Base-by-base conservation (phyloP, 208 protist genomes). In the Wallacemonas sp. region DNA sequence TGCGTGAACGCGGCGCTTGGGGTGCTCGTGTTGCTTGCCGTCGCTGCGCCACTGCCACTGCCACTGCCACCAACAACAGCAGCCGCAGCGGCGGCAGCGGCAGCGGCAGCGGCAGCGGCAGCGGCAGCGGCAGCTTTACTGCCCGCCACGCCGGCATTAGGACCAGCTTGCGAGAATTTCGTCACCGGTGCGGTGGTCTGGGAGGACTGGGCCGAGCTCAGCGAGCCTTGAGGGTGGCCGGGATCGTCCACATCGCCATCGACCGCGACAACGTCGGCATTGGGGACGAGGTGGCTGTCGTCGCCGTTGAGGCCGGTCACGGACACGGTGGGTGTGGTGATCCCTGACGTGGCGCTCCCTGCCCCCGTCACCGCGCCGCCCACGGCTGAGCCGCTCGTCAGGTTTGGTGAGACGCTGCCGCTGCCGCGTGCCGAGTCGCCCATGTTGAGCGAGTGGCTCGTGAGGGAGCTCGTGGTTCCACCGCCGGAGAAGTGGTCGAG, bases 101-200 rank as follows among this genome's bases (percentile, higher is more conserved):
- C 52, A 8, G 29, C 26, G 6, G 52, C 52, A 8, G 52, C 52
- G 2, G 52, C 52, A 17, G 52, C 52, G 14, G 52, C 52, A 2
- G 32, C 52, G 2, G 52, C 52, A 9, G 52, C 52, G 4, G 52
- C 52, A 21, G 52, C 52, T 19, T 39, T 58, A 21, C 52, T 58
- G 0, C 52, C 52, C n/a, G 52, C 52, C 26, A 58, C 52, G 19
- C 52, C 52, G 5, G 29, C 52, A 30, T 58, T 58, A 3, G 52
- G 52, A 16, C 52, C 52, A 8, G 52, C 52, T 4, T 41, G 52
- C 17, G 52, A 33, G 29, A 58, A 58, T 29, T 58, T 58, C 4
- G 29, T 29, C 0, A 58, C 52, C 36, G 9, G 9, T 12, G 24
- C 8, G 14, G 30, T 24, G n/a, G 30, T 39, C 30, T 24, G 54